Evolutionary conservation across 331 rosid genomes (phyloP).

Genomic region (Erythrophleum ivorense): DNA sequence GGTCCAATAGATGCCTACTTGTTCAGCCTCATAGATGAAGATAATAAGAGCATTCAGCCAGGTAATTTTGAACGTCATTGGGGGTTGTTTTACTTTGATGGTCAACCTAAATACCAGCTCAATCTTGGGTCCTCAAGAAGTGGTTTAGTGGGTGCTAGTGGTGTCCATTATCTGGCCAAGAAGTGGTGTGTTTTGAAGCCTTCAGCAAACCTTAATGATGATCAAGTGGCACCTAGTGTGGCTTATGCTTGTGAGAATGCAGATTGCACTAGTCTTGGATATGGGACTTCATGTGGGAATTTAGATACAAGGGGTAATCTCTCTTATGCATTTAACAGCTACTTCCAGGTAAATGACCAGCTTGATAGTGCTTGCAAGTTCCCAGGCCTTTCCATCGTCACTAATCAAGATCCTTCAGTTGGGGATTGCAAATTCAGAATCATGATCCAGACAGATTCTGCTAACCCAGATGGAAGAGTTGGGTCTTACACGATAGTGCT

Average conservation of each 20-base stretch:
- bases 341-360: constrained; percentile 77
- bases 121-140: constrained; percentile 58
- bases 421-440: constrained; percentile 72
- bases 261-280: constrained; percentile 93
- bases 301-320: constrained; percentile 71
- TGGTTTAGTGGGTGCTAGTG: constrained; percentile 64
- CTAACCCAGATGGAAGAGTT: constrained; percentile 29
- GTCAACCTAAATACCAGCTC: constrained; percentile 77
- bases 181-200: constrained; percentile 83
- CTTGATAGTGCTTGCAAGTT: constrained; percentile 73
- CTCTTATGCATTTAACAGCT: constrained; percentile 86
- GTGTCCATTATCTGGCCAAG: constrained; percentile 54
- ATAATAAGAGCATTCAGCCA: constrained; percentile 78
- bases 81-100: constrained; percentile 89
- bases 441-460: constrained; percentile 65
- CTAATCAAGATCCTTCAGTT: constrained; percentile 75
- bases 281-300: constrained; percentile 72
- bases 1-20: constrained; percentile 81
- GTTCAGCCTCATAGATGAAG: constrained; percentile 86
- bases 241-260: constrained; percentile 78
- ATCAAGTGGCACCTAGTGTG: constrained; percentile 71
- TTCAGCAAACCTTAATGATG: constrained; percentile 68
- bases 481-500: constrained; percentile 41
- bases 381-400: constrained; percentile 75
- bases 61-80: constrained; percentile 96